Conservation (phyloP, 2,329 filamentous ascomycete genomes). For the Aureobasidium subglaciale region DNA sequence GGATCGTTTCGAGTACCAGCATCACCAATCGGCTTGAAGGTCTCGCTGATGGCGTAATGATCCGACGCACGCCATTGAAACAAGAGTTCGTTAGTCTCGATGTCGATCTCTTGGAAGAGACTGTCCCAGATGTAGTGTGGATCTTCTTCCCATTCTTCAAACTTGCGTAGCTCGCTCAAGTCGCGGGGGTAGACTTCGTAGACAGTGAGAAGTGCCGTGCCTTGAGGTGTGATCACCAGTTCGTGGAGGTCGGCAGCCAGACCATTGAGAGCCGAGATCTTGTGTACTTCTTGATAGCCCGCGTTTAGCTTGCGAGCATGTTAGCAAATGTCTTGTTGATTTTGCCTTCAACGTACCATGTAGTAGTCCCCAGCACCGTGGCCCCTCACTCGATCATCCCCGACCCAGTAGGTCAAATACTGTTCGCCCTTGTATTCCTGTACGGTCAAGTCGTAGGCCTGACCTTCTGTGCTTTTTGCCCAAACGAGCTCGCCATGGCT, state of each 20-base stretch:
- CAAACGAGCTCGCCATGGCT: constrained; percentile 26
- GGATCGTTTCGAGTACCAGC: constrained; percentile 34
- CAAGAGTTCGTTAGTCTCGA: constrained; percentile 45
- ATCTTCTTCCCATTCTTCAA: constrained; percentile 24
- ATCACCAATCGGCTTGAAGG: constrained; percentile 27
- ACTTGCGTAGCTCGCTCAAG: constrained; percentile 20
- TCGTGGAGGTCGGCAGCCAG: constrained; percentile 37
- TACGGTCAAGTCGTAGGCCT: constrained; percentile 31
- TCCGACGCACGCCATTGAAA: constrained; percentile 54
- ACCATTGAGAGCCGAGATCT: constrained; percentile 32
- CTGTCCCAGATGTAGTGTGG: constrained; percentile 28
- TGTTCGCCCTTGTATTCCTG: constrained; percentile 30
- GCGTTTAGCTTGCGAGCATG: constrained; percentile 26
- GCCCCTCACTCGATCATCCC: constrained; percentile 30
- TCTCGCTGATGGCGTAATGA: constrained; percentile 42
- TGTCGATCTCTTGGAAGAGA: constrained; percentile 35
- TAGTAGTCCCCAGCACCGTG: constrained; percentile 29
- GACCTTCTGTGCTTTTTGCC: constrained; percentile 26
- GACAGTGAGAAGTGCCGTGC: constrained; percentile 37
- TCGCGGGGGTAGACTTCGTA: constrained; percentile 26
- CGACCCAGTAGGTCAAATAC: constrained; percentile 34
- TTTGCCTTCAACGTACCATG: constrained; percentile 22
- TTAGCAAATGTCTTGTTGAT: background rate
- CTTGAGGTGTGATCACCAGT: constrained; percentile 34
- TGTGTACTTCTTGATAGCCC: constrained; percentile 31